Evolutionary conservation across 1,284 basidiomycete genomes (phyloP).

Genomic region (Trametes hirsuta): DNA sequence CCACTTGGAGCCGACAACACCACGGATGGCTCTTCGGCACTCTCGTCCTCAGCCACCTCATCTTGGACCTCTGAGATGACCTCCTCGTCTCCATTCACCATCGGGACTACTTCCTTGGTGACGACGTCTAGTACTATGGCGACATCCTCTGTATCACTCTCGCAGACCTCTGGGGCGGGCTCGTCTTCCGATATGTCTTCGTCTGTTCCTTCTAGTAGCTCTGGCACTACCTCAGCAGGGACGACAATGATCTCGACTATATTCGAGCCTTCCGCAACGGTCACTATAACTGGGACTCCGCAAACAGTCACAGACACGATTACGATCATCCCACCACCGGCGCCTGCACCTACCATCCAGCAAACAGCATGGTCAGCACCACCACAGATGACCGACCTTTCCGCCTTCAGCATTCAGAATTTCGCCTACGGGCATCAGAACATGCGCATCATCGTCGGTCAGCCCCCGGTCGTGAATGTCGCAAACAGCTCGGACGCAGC

Average conservation of each 20-base stretch:
- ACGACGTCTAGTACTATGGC: neutral
- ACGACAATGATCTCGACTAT: constrained; percentile 20
- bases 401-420: constrained; percentile 59
- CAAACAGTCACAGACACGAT: constrained; percentile 38
- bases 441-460: constrained; percentile 52
- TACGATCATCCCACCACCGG: constrained; percentile 31
- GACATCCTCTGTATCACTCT: neutral
- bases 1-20: constrained; percentile 20
- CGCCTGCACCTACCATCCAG: constrained; percentile 16
- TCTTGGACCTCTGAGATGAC: constrained; percentile 24
- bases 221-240: neutral
- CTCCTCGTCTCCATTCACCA: constrained; percentile 21
- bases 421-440: constrained; percentile 63
- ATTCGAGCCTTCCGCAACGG: constrained; percentile 37
- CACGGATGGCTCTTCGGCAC: neutral
- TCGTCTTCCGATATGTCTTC: constrained; percentile 5
- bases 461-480: constrained; percentile 39
- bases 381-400: constrained; percentile 56
- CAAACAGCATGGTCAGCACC: constrained; percentile 54
- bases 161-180: constrained; percentile 7
- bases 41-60: constrained; percentile 7
- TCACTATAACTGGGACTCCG: constrained; percentile 38
- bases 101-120: constrained; percentile 15
- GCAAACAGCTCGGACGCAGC: neutral
- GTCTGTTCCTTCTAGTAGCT: neutral